Base-by-base conservation (phyloP, 257 asterid species). In the Fraxinus quadrangulata region DNA sequence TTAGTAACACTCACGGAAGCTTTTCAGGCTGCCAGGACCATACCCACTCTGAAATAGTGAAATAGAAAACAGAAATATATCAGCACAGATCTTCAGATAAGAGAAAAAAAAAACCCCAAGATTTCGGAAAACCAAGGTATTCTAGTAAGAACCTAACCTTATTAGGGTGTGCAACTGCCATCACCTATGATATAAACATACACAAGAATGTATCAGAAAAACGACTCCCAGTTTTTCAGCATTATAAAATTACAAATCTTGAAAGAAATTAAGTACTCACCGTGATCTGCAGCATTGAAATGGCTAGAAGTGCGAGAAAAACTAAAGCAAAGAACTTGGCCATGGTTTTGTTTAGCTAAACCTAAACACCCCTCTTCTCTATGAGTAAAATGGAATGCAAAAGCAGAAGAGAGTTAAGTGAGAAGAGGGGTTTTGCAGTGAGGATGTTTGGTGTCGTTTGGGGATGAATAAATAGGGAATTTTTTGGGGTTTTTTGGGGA, bases 1-100 rank as follows among this genome's bases (percentile, higher is more conserved):
- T 0, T 45, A 2, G 71, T 19, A 21, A 67, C 9, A 85, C 96
- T 91, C 77, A 91, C 96, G 90, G 72, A 1, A 82, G 71, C 78
- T 63, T 63, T 63, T 63, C 34, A 63, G 33, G 33, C 34, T 63
- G 31, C 69, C 69, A 63, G 69, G 16, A 26, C 69, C 69, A 26
- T 63, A 51, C 14, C 47, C 37, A 17, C 49, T 76, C 86, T 83
- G 83, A 51, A 71, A 51, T 17, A 28, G 0, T 2, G 33, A 31
- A 31, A 31, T 31, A 31, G 33, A 34, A 47, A 71, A 36, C 8
- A 26, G 2, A 37, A 28, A 26, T 34, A 76, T 71, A 67, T 75
- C 17, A 81, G 81, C 26, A 34, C 21, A 2, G 66, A 17, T 75
- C 61, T 34, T 59, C 54, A 56, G 16, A 36, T 1, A 45, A 40